These are phyloP conservation scores for Erysimum pusillum DNA, from an alignment of 441 rosid genomes.

Conservation along the genomic window DNA sequence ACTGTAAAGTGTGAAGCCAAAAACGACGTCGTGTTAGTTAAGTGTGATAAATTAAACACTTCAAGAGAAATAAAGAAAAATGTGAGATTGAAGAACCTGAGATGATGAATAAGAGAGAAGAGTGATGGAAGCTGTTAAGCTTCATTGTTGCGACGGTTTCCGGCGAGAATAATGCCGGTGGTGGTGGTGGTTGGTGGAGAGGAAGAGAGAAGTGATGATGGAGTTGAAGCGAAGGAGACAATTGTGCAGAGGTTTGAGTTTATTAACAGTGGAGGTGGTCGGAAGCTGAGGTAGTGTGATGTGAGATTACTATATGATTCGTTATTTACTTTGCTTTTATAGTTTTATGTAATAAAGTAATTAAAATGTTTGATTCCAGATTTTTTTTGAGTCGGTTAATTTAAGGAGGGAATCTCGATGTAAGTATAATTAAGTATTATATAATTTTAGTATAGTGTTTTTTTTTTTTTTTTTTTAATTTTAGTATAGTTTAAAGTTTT, in stretches of 20 bases:
- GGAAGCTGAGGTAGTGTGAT: conserved; percentile 13
- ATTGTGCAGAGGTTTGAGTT: conserved; percentile 22
- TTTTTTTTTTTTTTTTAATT: too few species aligned
- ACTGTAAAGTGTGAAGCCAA: conserved; percentile 3
- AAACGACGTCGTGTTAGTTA: conserved; percentile 5
- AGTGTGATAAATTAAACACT: not conserved
- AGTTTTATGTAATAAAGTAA: too few species aligned
- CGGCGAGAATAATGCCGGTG: conserved; percentile 31
- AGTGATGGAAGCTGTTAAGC: conserved; percentile 27
- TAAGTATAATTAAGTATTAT: not conserved
- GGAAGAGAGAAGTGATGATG: conserved; percentile 29
- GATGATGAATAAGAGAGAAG: conserved; percentile 35
- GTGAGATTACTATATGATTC: conserved; percentile 24
- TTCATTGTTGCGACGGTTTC: conserved; percentile 31
- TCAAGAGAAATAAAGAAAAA: not conserved
- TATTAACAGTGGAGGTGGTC: conserved; percentile 25
- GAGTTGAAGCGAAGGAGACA: conserved; percentile 1
- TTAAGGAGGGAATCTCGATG: conserved; percentile 40
- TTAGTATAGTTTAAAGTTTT: not conserved
- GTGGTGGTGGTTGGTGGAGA: conserved; percentile 11
- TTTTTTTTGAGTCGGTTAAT: conserved; percentile 32
- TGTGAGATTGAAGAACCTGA: conserved; percentile 35
- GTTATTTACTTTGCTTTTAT: conserved; percentile 8
- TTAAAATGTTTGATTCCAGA: not conserved
- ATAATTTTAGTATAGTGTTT: not conserved